phyloP scores from a whole-genome alignment of 768 basidiomycete genomes.

The Lentinula aciculospora region DNA sequence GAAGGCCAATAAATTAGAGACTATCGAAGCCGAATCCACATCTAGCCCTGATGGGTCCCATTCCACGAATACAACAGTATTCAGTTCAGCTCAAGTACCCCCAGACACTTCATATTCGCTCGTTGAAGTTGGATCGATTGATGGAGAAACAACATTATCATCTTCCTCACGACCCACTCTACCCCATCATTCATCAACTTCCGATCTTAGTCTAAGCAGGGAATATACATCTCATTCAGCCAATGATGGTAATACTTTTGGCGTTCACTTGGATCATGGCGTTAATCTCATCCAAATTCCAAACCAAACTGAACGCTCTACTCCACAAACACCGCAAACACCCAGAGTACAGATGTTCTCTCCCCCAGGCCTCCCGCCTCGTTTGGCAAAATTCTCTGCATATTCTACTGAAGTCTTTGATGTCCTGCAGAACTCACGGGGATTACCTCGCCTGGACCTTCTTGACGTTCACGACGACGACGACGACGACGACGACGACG shows the following conservation, averaged over 20 bases:
- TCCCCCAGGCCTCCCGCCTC: conserved; percentile 43
- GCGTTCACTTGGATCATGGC: background rate
- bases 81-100: background rate
- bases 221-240: background rate
- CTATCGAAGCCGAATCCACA: background rate
- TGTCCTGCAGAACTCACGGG: conserved; percentile 73
- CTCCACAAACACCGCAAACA: background rate
- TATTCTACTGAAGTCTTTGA: conserved; percentile 78
- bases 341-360: background rate
- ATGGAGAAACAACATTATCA: background rate
- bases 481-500: conserved; percentile 25
- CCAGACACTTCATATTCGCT: background rate
- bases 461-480: conserved; percentile 25
- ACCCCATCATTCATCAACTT: background rate
- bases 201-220: background rate
- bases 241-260: too few species aligned
- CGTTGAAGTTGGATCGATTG: background rate
- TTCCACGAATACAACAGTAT: background rate
- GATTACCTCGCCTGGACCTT: conserved; percentile 68
- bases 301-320: background rate
- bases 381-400: conserved; percentile 29
- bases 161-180: too few species aligned
- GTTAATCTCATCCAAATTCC: background rate
- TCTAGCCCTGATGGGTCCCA: background rate
- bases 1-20: background rate